Evolutionary conservation across 257 asterid species (phyloP), one percentile per base, ranked within the genome.

Genomic region (Salvia miltiorrhiza): DNA sequence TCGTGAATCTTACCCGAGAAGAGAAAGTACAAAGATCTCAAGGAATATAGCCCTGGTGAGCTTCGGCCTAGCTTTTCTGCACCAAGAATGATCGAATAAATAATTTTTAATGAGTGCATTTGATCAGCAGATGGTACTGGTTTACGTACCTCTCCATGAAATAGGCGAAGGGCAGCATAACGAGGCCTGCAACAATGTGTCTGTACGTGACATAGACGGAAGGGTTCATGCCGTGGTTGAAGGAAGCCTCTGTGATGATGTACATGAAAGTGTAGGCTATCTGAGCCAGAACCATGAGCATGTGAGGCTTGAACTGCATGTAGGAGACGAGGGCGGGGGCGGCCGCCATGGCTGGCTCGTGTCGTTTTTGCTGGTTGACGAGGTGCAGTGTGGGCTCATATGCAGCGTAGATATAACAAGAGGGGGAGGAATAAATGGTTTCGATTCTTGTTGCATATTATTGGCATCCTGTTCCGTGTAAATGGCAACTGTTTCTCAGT

Each of bases 211-310:
- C 79, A 7, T 90, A 90, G 66, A 88, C 94, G 40, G 69, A 86
- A 63, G 92, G 87, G 26, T 88, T 78, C 96, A 90, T 83, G 30
- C 96, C 96, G 71, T 90, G 90, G 63, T 80, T 74, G 85, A 90
- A 90, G 20, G 94, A 88, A 45, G 96, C 96, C 61, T 90, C 86
- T 3, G 92, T 84, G 43, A 88, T 84, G 79, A 88, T 81, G 39
- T 86, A 90, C 75, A 81, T 69, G 71, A 88, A 70, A 9, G 94
- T 79, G 32, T 84, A 83, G 61, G 69, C 78, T 48, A 86, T 43
- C 77, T 90, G 97, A 54, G 86, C 67, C 19, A 88, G 16, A 71
- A 80, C 79, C 96, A 90, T 83, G 30, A 86, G 92, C 63, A 90
- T 73, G 32, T 88, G 90, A 69, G 97, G 96, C 73, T 78, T 86